These are phyloP conservation scores for Trametes gibbosa DNA, from an alignment of 768 basidiomycete genomes.

Conservation along the genomic window DNA sequence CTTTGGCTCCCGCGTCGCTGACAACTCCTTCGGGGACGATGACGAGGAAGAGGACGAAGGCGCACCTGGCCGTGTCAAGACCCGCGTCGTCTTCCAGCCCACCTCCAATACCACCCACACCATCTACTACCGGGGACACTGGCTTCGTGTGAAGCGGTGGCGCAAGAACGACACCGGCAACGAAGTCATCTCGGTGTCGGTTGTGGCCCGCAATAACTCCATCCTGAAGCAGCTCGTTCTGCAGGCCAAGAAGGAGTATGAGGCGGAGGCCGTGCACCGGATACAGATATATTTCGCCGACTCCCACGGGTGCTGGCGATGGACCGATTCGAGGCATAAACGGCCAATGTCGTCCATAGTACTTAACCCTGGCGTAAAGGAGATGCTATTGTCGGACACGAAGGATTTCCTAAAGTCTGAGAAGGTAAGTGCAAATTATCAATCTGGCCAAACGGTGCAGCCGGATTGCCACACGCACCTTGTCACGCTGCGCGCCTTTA, in stretches of 20 bases:
- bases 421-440: conserved; percentile 47
- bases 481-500: conserved; percentile 1
- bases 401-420: conserved; percentile 82
- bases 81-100: conserved; percentile 84
- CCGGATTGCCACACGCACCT: background rate
- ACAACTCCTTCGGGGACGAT: conserved; percentile 59
- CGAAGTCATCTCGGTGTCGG: conserved; percentile 78
- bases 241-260: conserved; percentile 86
- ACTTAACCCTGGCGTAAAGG: conserved; percentile 84
- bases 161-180: conserved; percentile 67
- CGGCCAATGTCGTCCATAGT: conserved; percentile 87
- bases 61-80: conserved; percentile 62
- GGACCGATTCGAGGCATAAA: conserved; percentile 85
- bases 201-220: conserved; percentile 78
- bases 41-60: conserved; percentile 51
- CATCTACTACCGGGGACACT: conserved; percentile 82
- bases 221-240: conserved; percentile 88
- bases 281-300: conserved; percentile 92
- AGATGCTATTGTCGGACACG: conserved; percentile 81
- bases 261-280: conserved; percentile 81
- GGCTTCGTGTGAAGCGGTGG: conserved; percentile 72
- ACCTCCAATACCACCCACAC: conserved; percentile 87
- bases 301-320: conserved; percentile 83
- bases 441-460: background rate
- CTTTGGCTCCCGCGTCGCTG: conserved; percentile 45